Evolutionary conservation across 768 basidiomycete genomes (phyloP), one percentile per base, ranked within the genome.

Genomic region (Collybia sp.): DNA sequence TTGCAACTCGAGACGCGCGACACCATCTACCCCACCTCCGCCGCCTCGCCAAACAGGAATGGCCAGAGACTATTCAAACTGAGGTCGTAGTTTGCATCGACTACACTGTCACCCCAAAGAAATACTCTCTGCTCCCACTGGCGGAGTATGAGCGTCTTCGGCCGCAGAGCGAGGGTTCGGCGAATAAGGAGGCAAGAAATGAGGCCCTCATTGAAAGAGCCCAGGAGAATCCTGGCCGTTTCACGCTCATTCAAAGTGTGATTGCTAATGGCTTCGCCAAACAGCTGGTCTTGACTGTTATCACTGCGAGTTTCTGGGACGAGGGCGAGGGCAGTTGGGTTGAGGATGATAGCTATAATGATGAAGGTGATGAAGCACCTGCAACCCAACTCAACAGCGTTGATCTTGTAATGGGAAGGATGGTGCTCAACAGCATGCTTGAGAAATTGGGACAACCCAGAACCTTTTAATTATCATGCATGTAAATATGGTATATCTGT

Each of bases 201-300:
- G 64, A 67, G n/a, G 62, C 61, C 16, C 48, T 69, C 2, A 48
- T 72, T 44, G 65, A 70, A 47, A 59, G 64, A 37, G 66, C 61
- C 17, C 51, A 57, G 35, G 51, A 59, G n/a, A 55, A 66, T 53
- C 63, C 62, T n/a, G 64, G 58, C 5, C 57, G 55, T 19, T 62
- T 56, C 43, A 56, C 60, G 16, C 56, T 69, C 12, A 56, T 71
- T 8, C 62, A 69, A 53, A 65, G 60, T 55, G 56, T 46, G 49
- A 57, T 71, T 20, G 56, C 56, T 18, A 62, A 61, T 40, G 66
- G 68, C 10, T 55, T 50, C 40, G 51, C 50, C 11, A 10, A 48
- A 44, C 63, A 66, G 42, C 42, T 58, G 34, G 63, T 67, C 2
- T 37, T 65, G 44, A 66, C 65, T 17, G 55, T 67, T 15, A 58